Evolutionary conservation across 1,284 basidiomycete species (phyloP), one percentile per base, ranked within the genome.

Genomic region (Binderoboletus segoi): DNA sequence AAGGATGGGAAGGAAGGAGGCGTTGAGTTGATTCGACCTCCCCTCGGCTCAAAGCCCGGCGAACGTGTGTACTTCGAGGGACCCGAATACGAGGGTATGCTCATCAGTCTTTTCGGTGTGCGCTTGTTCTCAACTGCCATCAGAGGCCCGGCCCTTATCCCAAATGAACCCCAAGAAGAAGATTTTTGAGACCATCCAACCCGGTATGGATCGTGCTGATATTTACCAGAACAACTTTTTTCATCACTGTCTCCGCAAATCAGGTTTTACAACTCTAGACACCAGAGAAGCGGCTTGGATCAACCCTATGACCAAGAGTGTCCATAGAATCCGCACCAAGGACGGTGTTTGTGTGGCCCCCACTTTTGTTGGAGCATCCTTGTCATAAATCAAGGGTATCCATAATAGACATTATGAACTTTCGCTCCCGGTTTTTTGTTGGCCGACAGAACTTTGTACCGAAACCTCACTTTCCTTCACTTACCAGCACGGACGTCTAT

Each of bases 91-190:
- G 90, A 93, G 75, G 82, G 91, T 91, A 68, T 18, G 62, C 38
- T 33, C 41, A 7, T 48, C 15, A 5, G 46, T 46, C 33, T 10
- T 33, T 42, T 49, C 8, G 3, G 10, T 26, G 3, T 10, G n/a
- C 1, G n/a, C 20, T 38, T 32, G 23, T 28, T 48, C 48, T 56
- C 46, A 51, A 35, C 18, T 48, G 13, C 35, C 50, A 50, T 58
- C 62, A 94, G 91, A 80, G 65, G 84, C 81, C 3, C 81, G 79
- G 26, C 90, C 94, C 3, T 77, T 96, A 41, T 72, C 88, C 3
- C 91, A 94, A 67, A 80, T 98, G 60, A 97, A 96, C 75, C 95
- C 95, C 12, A 98, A 98, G 79, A 97, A 96, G 79, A 98, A 98
- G 78, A 91, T 97, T 32, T 98, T 96, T 65, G 96, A 98, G 77